phyloP scores from a whole-genome alignment of 2,329 filamentous ascomycete genomes.

The Hypoxylon sp. region DNA sequence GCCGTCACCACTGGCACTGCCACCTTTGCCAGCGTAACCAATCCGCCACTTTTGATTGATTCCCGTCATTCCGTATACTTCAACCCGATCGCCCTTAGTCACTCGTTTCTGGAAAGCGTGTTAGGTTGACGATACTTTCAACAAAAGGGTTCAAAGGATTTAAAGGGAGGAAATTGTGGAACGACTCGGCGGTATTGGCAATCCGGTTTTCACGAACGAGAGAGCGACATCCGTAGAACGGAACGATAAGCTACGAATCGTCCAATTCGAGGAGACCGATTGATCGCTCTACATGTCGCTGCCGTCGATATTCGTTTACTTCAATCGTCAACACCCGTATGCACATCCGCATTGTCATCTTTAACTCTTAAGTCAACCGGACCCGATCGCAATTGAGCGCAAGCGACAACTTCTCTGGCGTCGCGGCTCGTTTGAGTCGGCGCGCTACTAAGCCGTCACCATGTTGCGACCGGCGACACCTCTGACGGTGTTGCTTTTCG shows the following conservation, averaged over 20 bases:
- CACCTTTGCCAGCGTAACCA: slow-evolving; percentile 34
- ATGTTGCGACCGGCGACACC: slow-evolving; percentile 95
- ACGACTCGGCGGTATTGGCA: slow-evolving; percentile 27
- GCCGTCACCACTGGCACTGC: slow-evolving; percentile 33
- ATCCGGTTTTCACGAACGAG: slow-evolving; percentile 14
- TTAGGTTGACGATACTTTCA: slow-evolving; percentile 30
- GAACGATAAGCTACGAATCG: slow-evolving; percentile 7
- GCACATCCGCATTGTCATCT: slow-evolving; percentile 32
- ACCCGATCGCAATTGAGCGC: slow-evolving; percentile 24
- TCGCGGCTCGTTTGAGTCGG: slow-evolving; percentile 53
- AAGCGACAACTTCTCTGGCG: slow-evolving; percentile 39
- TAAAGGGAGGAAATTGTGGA: slow-evolving; percentile 23
- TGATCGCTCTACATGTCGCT: slow-evolving; percentile 49
- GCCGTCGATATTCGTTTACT: slow-evolving; percentile 37
- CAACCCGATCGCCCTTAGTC: slow-evolving; percentile 38
- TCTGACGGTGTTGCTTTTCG: slow-evolving; percentile 85
- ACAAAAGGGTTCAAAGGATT: slow-evolving; percentile 11
- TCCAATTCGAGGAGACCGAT: slow-evolving; percentile 4
- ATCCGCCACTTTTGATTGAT: slow-evolving; percentile 37
- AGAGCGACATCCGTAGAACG: slow-evolving; percentile 21
- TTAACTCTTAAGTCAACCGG: slow-evolving; percentile 30
- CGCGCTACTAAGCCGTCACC: slow-evolving; percentile 60
- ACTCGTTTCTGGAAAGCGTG: slow-evolving; percentile 51
- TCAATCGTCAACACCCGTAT: slow-evolving; percentile 32
- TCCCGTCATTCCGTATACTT: slow-evolving; percentile 6